Percentiles rank a stretch among this genome's conserved stretches.
Evolutionary conservation across 257 asterid species (phyloP).

Genomic region (Capsicum rhomboideum): DNA sequence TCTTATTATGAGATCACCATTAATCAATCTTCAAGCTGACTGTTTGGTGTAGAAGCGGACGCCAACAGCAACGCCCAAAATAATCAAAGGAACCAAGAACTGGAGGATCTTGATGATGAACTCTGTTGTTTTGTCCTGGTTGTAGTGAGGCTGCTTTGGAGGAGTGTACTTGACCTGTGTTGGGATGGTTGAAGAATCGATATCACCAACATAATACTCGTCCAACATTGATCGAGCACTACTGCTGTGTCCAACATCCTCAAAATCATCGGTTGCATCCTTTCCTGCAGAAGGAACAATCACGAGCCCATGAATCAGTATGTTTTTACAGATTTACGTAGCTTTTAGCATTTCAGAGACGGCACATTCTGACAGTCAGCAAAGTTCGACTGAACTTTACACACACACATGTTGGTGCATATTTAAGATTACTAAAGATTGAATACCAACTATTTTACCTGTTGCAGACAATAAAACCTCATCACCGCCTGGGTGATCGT

Average conservation of each 20-base stretch:
- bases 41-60: constrained; percentile 60
- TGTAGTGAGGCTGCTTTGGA: constrained; percentile 41
- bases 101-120: constrained; percentile 66
- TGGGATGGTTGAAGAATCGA: constrained; percentile 43
- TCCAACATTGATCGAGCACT: constrained; percentile 48
- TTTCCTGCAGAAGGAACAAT: constrained; percentile 31
- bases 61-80: constrained; percentile 62
- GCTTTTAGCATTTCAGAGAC: not conserved
- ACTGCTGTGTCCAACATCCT: constrained; percentile 52
- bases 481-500: constrained; percentile 92
- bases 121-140: constrained; percentile 51
- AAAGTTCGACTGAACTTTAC: not conserved
- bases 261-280: constrained; percentile 78
- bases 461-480: constrained; percentile 75
- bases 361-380: not conserved
- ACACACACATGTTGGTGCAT: not conserved
- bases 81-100: constrained; percentile 61
- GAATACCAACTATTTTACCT: constrained; percentile 24
- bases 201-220: constrained; percentile 37
- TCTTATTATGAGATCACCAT: not conserved
- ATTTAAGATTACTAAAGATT: not conserved
- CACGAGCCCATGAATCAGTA: not conserved
- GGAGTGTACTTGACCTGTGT: constrained; percentile 35
- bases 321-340: not conserved
- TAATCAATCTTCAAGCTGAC: constrained; percentile 28